Evolutionary conservation across 169 alveolate genomes (phyloP).

Genomic region (Plasmodium relictum): DNA sequence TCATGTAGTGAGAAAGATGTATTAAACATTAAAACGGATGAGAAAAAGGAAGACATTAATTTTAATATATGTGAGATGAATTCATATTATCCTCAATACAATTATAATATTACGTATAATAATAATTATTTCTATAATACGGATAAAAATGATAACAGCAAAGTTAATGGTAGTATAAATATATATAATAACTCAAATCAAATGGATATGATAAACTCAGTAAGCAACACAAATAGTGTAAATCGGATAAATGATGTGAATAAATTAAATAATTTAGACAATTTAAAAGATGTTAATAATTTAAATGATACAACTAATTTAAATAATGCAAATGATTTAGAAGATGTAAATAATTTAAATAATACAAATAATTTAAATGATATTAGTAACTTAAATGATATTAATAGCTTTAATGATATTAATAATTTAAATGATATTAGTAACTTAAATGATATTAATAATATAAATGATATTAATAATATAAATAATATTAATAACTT

Average conservation of each 20-base stretch:
- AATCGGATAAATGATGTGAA: neutral
- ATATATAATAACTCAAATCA: neutral
- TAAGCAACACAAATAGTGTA: neutral
- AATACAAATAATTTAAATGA: no score
- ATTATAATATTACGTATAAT: neutral
- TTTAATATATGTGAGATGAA: neutral
- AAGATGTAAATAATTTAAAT: neutral
- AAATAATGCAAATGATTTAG: neutral
- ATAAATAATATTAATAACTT: neutral
- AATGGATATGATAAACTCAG: neutral
- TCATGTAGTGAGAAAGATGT: neutral
- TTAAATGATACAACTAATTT: neutral
- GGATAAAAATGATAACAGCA: neutral
- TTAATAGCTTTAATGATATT: neutral
- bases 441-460: neutral
- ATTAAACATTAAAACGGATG: no score
- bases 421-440: neutral
- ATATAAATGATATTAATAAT: neutral
- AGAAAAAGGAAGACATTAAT: neutral
- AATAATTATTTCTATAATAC: neutral
- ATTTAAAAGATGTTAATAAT: neutral
- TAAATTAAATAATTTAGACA: neutral
- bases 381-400: neutral
- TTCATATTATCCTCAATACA: neutral
- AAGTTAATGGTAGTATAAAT: neutral